Evolutionary conservation across 768 basidiomycete genomes (phyloP).

Genomic region (Holtermanniella nyarrowii): DNA sequence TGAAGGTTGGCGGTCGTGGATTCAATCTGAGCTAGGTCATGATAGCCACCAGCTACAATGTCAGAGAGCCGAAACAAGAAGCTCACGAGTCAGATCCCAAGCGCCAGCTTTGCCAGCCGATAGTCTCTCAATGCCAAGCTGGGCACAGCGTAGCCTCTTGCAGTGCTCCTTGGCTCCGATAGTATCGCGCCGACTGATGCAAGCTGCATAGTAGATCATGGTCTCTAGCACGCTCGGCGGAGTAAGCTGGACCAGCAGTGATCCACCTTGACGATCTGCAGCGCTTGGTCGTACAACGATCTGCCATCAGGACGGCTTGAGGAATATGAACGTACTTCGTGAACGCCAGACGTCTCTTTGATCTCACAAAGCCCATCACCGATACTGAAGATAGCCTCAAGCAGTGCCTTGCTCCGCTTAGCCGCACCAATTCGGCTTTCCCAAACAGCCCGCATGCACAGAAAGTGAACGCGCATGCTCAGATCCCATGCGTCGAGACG

Average conservation of each 20-base stretch:
- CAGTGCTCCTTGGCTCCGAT: conserved; percentile 11
- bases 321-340: conserved; percentile 12
- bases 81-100: too few relatives aligned
- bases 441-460: conserved; percentile 16
- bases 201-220: conserved; percentile 19
- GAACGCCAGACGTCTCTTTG: conserved; percentile 15
- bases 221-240: conserved; percentile 23
- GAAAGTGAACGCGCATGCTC: conserved; percentile 9
- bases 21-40: conserved; percentile 7
- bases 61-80: too few relatives aligned
- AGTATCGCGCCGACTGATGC: conserved; percentile 17
- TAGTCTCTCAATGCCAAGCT: not conserved
- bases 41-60: conserved; percentile 9
- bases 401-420: conserved; percentile 4
- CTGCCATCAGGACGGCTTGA: conserved; percentile 4
- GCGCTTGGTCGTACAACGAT: not conserved
- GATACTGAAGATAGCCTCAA: too few relatives aligned
- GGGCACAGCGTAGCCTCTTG: conserved; percentile 9
- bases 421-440: conserved; percentile 23
- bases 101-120: too few relatives aligned
- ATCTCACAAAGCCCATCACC: conserved; percentile 10
- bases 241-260: conserved; percentile 16
- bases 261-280: not conserved
- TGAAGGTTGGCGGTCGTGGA: conserved; percentile 4
- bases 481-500: conserved; percentile 8